phyloP scores from a whole-genome alignment of 2,329 filamentous ascomycete species.

The Corinectria fuckeliana region DNA sequence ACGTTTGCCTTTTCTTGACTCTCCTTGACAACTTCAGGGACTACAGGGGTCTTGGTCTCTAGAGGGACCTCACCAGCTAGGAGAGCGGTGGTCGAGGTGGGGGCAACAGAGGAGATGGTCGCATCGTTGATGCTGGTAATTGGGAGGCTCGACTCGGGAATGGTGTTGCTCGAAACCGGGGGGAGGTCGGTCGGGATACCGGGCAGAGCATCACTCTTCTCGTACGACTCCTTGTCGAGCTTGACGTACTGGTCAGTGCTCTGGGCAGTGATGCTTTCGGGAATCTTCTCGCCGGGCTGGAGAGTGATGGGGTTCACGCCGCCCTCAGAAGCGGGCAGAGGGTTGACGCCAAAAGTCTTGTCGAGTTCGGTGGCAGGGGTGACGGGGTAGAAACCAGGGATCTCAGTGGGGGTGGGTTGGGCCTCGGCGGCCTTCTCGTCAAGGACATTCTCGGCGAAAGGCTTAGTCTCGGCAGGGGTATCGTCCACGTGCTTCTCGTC shows the following conservation, averaged over 20 bases:
- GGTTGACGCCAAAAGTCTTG: conserved; percentile 64
- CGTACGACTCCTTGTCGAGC: conserved; percentile 85
- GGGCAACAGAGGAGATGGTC: conserved; percentile 58
- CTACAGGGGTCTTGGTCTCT: conserved; percentile 53
- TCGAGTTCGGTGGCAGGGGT: conserved; percentile 66
- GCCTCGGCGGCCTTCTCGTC: conserved; percentile 7
- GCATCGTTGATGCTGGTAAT: conserved; percentile 55
- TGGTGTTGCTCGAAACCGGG: conserved; percentile 66
- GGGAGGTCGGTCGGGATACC: conserved; percentile 60
- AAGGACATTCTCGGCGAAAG: background rate
- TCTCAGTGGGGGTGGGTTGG: conserved; percentile 43
- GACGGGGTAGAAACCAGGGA: conserved; percentile 63
- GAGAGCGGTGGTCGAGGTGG: conserved; percentile 70
- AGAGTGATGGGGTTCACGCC: conserved; percentile 82
- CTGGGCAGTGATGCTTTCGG: conserved; percentile 71
- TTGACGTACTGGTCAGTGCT: conserved; percentile 75
- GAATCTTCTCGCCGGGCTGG: conserved; percentile 81
- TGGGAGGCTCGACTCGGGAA: conserved; percentile 83
- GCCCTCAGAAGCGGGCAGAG: conserved; percentile 67
- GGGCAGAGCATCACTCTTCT: conserved; percentile 73
- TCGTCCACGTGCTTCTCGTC: conserved; percentile 15
- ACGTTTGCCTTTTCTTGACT: conserved; percentile 72
- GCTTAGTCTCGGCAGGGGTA: conserved; percentile 47
- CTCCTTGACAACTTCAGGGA: conserved; percentile 66
- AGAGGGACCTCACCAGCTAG: conserved; percentile 73